phyloP scores from a whole-genome alignment of 1,139 yeast genomes.

The Pneumocystis jirovecii region DNA sequence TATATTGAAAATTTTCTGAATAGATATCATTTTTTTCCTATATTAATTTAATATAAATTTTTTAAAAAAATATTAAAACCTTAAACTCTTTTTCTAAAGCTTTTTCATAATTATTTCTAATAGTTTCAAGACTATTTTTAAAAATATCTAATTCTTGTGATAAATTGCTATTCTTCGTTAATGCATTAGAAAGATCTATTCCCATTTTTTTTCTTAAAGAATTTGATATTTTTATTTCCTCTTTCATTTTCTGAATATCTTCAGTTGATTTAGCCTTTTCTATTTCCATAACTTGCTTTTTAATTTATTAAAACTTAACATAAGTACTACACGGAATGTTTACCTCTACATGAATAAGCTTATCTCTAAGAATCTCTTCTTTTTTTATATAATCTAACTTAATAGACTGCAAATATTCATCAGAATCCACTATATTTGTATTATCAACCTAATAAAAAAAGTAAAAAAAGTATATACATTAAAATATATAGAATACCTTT shows the following conservation, averaged over 20 bases:
- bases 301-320: not conserved
- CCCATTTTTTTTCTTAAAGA: not conserved
- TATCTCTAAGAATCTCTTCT: not conserved
- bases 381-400: not conserved
- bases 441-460: not conserved
- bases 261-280: not conserved
- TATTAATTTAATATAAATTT: not conserved
- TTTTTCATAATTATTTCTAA: not conserved
- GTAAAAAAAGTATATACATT: not conserved
- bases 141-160: not conserved
- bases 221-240: not conserved
- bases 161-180: not conserved
- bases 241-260: not conserved
- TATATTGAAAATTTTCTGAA: not conserved
- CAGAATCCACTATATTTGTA: not conserved
- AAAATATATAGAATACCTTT: not conserved
- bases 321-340: not conserved
- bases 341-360: not conserved
- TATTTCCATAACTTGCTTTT: not conserved
- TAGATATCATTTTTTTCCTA: not conserved
- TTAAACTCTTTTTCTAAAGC: not conserved
- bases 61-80: not conserved
- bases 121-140: not conserved
- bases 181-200: not conserved
- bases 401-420: not conserved